phyloP scores from a whole-genome alignment of 306 rosid genomes.

The Prosopis cineraria region DNA sequence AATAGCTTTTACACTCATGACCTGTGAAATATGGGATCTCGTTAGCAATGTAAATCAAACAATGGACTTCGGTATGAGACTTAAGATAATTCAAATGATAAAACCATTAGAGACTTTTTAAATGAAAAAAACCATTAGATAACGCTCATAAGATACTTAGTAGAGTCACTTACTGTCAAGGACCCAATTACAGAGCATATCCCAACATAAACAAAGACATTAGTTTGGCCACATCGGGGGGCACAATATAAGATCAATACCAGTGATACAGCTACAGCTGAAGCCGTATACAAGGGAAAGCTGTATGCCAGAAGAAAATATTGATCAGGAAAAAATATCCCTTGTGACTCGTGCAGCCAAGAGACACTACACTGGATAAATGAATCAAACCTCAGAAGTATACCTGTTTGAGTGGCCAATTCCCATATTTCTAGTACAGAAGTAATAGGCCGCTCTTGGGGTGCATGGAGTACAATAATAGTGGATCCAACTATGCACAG shows the following conservation, averaged over 20 bases:
- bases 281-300: slow-evolving; percentile 71
- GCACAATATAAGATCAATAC: slow-evolving; percentile 65
- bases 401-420: slow-evolving; percentile 86
- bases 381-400: slow-evolving; percentile 12
- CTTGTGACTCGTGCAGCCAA: background rate
- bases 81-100: no score
- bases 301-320: slow-evolving; percentile 12
- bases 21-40: slow-evolving; percentile 50
- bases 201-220: slow-evolving; percentile 65
- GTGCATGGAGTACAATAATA: slow-evolving; percentile 80
- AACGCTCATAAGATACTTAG: background rate
- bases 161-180: slow-evolving; percentile 63
- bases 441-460: slow-evolving; percentile 55
- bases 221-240: slow-evolving; percentile 85
- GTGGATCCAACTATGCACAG: slow-evolving; percentile 81
- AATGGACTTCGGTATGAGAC: background rate
- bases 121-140: slow-evolving; percentile 15
- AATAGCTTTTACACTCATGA: slow-evolving; percentile 84
- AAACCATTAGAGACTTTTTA: no score
- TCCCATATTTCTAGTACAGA: slow-evolving; percentile 81
- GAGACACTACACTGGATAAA: background rate
- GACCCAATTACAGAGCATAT: slow-evolving; percentile 88
- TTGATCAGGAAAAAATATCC: background rate
- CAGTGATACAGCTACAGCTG: slow-evolving; percentile 60
- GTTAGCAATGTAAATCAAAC: slow-evolving; percentile 25